Percentiles rank a stretch among this genome's conserved stretches.
These are phyloP conservation scores for Erysiphe pulchra DNA, from an alignment of 2,329 filamentous ascomycete genomes.

Conservation along the genomic window DNA sequence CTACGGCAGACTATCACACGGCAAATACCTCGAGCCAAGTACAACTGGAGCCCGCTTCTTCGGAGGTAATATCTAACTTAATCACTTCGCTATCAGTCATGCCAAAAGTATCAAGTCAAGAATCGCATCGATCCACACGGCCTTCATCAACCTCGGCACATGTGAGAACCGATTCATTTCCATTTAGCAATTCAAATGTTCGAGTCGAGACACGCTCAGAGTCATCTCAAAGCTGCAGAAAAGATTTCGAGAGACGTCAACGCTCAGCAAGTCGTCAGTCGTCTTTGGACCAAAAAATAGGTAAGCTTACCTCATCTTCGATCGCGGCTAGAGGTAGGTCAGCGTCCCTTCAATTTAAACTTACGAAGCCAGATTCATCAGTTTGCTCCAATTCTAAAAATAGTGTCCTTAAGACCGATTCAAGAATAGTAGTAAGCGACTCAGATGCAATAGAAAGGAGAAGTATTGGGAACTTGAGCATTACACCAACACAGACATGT, in stretches of 20 bases:
- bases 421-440: conserved; percentile 28
- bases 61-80: conserved; percentile 42
- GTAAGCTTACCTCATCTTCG: conserved; percentile 33
- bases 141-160: conserved; percentile 16
- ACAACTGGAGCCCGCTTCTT: conserved; percentile 16
- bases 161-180: conserved; percentile 6
- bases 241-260: conserved; percentile 45
- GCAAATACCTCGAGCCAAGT: conserved; percentile 8
- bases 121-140: conserved; percentile 14
- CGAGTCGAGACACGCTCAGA: conserved; percentile 5
- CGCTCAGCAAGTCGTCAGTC: conserved; percentile 22
- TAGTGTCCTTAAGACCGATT: conserved; percentile 25
- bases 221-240: conserved; percentile 28
- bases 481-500: conserved; percentile 26
- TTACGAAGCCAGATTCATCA: conserved; percentile 36
- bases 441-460: conserved; percentile 29
- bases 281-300: conserved; percentile 21
- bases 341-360: conserved; percentile 44
- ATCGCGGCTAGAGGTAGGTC: conserved; percentile 61
- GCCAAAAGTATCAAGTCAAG: conserved; percentile 34
- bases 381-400: conserved; percentile 23
- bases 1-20: conserved; percentile 9
- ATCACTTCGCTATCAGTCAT: conserved; percentile 47
- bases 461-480: conserved; percentile 37
- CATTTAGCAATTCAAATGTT: conserved; percentile 3